Evolutionary conservation across 2,329 filamentous ascomycete species (phyloP), one percentile per base, ranked within the genome.

Genomic region (Beauveria caledonica): DNA sequence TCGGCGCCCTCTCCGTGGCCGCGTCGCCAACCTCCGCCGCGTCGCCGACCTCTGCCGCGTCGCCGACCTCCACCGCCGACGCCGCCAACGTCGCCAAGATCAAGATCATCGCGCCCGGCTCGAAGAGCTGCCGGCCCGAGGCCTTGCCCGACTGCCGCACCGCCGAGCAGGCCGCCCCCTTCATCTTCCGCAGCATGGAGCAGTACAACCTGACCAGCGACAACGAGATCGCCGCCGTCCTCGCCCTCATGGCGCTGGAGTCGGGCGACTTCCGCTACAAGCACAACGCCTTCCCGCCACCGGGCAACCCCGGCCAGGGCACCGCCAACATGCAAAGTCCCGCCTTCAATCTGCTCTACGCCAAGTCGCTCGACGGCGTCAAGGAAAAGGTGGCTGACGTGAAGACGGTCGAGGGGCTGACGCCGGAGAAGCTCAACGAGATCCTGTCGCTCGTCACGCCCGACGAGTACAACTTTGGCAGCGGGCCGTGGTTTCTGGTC

Each of bases 191-290:
- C 7, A 80, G 83, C 40, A 86, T 92, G 71, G 60, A 68, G 19
- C 72, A 77, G 11, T 87, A 90, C 76, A 64, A 71, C 3, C 75
- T 92, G 66, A 78, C 73, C 52, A 71, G 71, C 39, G 73, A 74
- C 23, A 80, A 78, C 23, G 83, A 88, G 66, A 85, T 88, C 69
- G 89, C 89, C 7, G 89, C 86, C 23, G 72, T 92, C 17, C 69
- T 94, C 48, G 78, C 86, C 13, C 77, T 91, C 68, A 87, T 90
- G 76, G 83, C 86, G 11, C 86, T 86, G 69, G 91, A 95, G 75
- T 85, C 83, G 1, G 84, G 61, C 23, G 79, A 86, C 63, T 89
- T 92, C 74, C 79, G 82, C 67, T 92, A 83, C 80, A 89, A 87
- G 73, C 80, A 78, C 71, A 90, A 92, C 73, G 76, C 85, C 66